Evolutionary conservation across 106 monocot species (phyloP).

Genomic region (Amphibolis antarctica): DNA sequence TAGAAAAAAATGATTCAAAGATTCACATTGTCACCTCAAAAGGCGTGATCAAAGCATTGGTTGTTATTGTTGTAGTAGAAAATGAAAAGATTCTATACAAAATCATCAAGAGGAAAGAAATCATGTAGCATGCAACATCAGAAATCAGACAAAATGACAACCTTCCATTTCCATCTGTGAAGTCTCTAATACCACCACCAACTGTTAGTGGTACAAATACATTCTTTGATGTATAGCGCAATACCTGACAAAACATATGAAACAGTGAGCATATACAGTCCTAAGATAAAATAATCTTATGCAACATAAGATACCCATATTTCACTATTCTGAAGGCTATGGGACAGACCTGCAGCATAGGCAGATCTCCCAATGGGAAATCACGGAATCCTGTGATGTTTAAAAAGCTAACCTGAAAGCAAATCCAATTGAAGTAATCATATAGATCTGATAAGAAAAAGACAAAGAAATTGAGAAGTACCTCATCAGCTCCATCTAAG

Average conservation of each 20-base stretch:
- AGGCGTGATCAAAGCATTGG: too few relatives aligned
- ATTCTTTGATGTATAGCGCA: constrained; percentile 80
- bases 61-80: too few relatives aligned
- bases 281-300: background rate
- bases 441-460: background rate
- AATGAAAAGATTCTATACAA: too few relatives aligned
- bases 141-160: constrained; percentile 1
- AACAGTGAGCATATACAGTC: background rate
- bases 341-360: constrained; percentile 78
- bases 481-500: constrained; percentile 98
- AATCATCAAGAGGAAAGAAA: background rate
- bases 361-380: constrained; percentile 86
- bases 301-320: background rate
- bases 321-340: background rate
- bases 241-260: constrained; percentile 32
- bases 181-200: constrained; percentile 98
- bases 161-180: constrained; percentile 97
- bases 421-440: background rate
- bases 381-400: constrained; percentile 98
- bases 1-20: too few relatives aligned
- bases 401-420: constrained; percentile 78
- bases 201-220: constrained; percentile 96
- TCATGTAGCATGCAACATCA: background rate
- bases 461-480: constrained; percentile 5
- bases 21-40: too few relatives aligned